Conservation (phyloP, 805 yeast genomes). For the Saccharomyces kudriavzevii region DNA sequence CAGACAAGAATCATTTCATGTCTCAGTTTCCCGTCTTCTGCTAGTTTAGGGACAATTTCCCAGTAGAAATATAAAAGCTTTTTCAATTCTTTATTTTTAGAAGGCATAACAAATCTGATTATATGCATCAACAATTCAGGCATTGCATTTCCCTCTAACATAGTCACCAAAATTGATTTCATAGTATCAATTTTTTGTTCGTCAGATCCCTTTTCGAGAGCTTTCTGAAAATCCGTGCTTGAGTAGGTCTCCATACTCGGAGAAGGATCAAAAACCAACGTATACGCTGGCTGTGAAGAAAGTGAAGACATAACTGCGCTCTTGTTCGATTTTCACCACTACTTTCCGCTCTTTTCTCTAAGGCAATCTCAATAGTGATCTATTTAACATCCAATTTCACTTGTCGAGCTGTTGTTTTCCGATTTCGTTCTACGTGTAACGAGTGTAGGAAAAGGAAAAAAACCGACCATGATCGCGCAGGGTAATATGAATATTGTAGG, state of each 20-base stretch:
- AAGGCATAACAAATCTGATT: conserved; percentile 95
- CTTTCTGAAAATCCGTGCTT: conserved; percentile 62
- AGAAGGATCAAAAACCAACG: conserved; percentile 71
- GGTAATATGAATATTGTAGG: neutral
- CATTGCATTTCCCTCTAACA: conserved; percentile 88
- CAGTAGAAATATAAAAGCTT: conserved; percentile 90
- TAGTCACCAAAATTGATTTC: conserved; percentile 76
- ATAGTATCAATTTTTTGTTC: conserved; percentile 81
- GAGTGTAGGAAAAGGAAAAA: neutral
- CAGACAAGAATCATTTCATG: conserved; percentile 98
- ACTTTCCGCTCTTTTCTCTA: neutral
- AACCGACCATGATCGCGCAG: neutral
- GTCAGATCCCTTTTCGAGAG: conserved; percentile 83
- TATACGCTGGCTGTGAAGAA: conserved; percentile 46
- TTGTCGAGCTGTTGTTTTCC: neutral
- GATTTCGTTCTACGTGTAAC: neutral
- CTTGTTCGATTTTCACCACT: neutral
- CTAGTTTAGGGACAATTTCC: conserved; percentile 95
- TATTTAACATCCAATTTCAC: neutral
- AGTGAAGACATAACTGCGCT: conserved; percentile 13
- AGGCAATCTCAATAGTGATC: neutral
- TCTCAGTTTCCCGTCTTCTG: conserved; percentile 79
- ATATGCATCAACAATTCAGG: conserved; percentile 93
- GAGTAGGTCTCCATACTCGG: conserved; percentile 52
- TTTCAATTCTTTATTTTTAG: conserved; percentile 81